These are phyloP conservation scores for Noccaea caerulescens DNA, from an alignment of 345 rosid species.

Conservation along the genomic window DNA sequence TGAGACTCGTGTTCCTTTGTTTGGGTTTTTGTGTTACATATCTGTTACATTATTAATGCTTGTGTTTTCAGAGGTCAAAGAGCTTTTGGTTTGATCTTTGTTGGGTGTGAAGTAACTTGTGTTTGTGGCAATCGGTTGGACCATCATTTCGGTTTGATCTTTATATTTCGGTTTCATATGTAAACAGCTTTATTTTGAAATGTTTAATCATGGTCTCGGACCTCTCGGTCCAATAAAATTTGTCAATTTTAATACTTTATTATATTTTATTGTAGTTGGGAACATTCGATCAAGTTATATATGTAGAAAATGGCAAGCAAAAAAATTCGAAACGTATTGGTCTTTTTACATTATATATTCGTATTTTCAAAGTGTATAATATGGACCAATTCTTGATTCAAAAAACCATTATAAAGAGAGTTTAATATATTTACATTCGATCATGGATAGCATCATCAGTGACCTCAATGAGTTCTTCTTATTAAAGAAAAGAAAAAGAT, in stretches of 20 bases:
- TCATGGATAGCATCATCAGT: conserved; percentile 40
- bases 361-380: conserved; percentile 13
- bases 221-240: conserved; percentile 21
- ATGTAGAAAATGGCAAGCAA: not conserved
- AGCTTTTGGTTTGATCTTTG: conserved; percentile 36
- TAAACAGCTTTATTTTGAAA: not conserved
- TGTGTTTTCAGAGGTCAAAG: conserved; percentile 32
- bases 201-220: conserved; percentile 7
- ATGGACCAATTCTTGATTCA: conserved; percentile 36
- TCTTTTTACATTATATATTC: conserved; percentile 10
- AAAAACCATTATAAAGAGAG: conserved; percentile 1
- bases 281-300: not conserved
- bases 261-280: conserved; percentile 9
- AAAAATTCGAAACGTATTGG: not conserved
- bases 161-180: conserved; percentile 6
- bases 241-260: not conserved
- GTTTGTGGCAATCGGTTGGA: conserved; percentile 33
- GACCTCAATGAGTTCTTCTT: conserved; percentile 37
- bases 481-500: not conserved
- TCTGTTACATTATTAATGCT: conserved; percentile 24
- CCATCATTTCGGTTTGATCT: conserved; percentile 14
- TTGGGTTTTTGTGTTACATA: conserved; percentile 8
- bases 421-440: conserved; percentile 13
- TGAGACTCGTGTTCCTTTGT: conserved; percentile 21
- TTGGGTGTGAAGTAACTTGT: conserved; percentile 25